Conservation (phyloP, 2,329 filamentous ascomycete genomes). For the Penicillium sp. region DNA sequence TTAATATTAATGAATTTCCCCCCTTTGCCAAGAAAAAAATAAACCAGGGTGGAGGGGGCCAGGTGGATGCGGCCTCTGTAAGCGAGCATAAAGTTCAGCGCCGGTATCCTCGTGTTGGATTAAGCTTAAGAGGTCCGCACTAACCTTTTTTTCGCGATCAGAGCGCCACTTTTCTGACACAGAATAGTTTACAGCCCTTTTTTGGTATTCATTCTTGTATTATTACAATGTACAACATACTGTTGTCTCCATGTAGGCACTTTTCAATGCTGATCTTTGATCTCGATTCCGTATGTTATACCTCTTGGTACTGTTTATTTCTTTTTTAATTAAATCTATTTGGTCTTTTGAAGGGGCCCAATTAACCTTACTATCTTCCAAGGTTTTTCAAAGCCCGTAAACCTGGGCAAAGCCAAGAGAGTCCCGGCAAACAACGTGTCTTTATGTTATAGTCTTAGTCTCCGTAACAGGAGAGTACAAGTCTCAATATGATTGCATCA, state of each 20-base stretch:
- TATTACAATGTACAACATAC: neutral
- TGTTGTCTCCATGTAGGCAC: neutral
- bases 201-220: constrained; percentile 3
- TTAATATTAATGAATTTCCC: constrained; percentile 13
- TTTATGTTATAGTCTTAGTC: neutral
- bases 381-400: constrained; percentile 23
- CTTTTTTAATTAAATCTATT: constrained; percentile 1
- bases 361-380: constrained; percentile 21
- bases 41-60: constrained; percentile 16
- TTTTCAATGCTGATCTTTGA: neutral
- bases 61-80: constrained; percentile 22
- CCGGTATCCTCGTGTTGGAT: constrained; percentile 42
- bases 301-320: neutral
- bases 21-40: constrained; percentile 18
- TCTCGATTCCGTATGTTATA: neutral
- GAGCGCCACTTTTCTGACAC: constrained; percentile 33
- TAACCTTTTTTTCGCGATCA: constrained; percentile 37
- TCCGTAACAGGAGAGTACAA: neutral
- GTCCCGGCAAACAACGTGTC: constrained; percentile 13
- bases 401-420: constrained; percentile 25
- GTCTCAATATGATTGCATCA: neutral
- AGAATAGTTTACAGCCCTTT: constrained; percentile 12
- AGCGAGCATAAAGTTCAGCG: constrained; percentile 40
- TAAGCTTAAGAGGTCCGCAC: constrained; percentile 46
- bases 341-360: constrained; percentile 14